Evolutionary conservation across 768 basidiomycete species (phyloP).

Genomic region (Panaeolus papilionaceus): DNA sequence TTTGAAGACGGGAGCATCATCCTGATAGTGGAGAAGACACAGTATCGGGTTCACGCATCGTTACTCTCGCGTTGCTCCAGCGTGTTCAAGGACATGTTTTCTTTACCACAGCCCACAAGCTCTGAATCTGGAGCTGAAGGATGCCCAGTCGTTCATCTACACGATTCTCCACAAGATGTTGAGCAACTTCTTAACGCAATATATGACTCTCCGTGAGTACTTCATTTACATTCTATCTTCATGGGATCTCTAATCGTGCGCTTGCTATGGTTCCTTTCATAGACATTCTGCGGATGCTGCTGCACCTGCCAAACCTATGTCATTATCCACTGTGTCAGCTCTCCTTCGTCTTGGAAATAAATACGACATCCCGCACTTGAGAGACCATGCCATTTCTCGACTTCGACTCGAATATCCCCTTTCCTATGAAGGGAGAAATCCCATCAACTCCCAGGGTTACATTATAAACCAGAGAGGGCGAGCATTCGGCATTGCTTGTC

Average conservation of each 20-base stretch:
- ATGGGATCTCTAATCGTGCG: too few relatives aligned
- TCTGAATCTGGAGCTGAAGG: neutral
- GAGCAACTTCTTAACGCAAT: neutral
- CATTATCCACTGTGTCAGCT: neutral
- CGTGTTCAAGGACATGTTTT: constrained; percentile 32
- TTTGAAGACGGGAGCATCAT: constrained; percentile 31
- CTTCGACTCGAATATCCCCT: neutral
- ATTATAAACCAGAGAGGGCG: neutral
- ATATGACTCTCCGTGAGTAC: neutral
- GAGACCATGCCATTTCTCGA: neutral
- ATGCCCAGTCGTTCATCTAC: constrained; percentile 25
- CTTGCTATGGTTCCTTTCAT: neutral
- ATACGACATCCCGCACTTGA: neutral
- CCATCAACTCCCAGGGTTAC: neutral
- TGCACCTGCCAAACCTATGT: neutral
- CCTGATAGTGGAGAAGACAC: constrained; percentile 25
- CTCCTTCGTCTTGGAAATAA: neutral
- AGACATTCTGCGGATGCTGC: neutral
- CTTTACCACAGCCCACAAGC: constrained; percentile 23
- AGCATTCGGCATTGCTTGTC: neutral
- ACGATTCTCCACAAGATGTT: constrained; percentile 25
- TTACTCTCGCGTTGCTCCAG: constrained; percentile 27
- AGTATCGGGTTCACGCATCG: constrained; percentile 29
- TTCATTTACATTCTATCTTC: neutral
- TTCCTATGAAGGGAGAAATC: neutral